Conservation (phyloP, 1,139 yeast genomes). For the Blastobotrys serpentis region DNA sequence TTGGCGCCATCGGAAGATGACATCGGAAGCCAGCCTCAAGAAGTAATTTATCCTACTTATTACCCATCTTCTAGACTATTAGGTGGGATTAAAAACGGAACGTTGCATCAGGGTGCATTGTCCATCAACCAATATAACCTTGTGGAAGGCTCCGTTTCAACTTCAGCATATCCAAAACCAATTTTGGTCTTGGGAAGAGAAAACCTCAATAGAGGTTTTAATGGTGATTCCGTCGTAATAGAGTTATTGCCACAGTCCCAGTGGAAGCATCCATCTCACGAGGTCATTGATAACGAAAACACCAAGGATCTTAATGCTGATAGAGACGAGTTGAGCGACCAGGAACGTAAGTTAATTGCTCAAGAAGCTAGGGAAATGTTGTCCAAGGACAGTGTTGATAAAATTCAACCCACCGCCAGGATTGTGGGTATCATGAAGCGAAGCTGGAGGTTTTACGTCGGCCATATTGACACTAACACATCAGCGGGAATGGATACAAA, state of each 20-base stretch:
- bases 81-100: conserved; percentile 89
- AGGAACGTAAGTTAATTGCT: conserved; percentile 70
- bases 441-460: conserved; percentile 96
- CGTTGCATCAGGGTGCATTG: conserved; percentile 80
- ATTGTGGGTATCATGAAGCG: conserved; percentile 87
- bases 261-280: conserved; percentile 85
- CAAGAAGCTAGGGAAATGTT: conserved; percentile 73
- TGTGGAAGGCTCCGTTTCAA: conserved; percentile 79
- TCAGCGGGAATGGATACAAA: conserved; percentile 47
- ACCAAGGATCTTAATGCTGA: conserved; percentile 55
- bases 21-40: conserved; percentile 29
- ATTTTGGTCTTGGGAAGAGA: conserved; percentile 78
- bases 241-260: conserved; percentile 81
- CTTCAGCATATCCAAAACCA: conserved; percentile 77
- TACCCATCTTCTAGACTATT: conserved; percentile 76
- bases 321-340: conserved; percentile 57
- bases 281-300: conserved; percentile 72
- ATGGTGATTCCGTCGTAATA: conserved; percentile 87
- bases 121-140: conserved; percentile 82
- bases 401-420: conserved; percentile 84
- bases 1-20: conserved; percentile 59
- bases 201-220: conserved; percentile 84
- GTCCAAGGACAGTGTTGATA: conserved; percentile 38
- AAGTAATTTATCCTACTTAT: conserved; percentile 63
- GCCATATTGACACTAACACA: conserved; percentile 82